Evolutionary conservation across 2,329 filamentous ascomycete genomes (phyloP).

Genomic region (Claviceps quebecensis): DNA sequence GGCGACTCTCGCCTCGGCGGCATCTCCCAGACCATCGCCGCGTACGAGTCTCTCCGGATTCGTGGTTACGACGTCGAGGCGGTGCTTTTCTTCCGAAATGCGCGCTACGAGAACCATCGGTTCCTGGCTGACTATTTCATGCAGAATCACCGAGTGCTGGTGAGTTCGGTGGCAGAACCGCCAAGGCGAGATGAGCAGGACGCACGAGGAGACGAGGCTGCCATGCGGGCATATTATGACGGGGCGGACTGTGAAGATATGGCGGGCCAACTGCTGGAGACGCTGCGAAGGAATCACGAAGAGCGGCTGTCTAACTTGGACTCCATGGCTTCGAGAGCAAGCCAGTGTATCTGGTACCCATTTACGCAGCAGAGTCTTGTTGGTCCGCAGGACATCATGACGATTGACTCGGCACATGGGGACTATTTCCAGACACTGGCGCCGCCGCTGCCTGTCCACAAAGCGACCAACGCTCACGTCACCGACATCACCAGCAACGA

Average conservation of each 20-base stretch:
- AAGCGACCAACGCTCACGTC: not conserved
- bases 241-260: slow-evolving; percentile 23
- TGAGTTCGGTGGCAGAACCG: slow-evolving; percentile 44
- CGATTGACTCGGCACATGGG: slow-evolving; percentile 68
- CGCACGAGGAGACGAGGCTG: slow-evolving; percentile 33
- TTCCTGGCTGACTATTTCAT: slow-evolving; percentile 58
- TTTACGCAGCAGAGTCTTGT: slow-evolving; percentile 68
- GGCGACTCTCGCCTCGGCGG: slow-evolving; percentile 66
- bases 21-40: slow-evolving; percentile 66
- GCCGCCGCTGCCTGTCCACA: not conserved
- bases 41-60: slow-evolving; percentile 64
- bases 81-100: slow-evolving; percentile 54
- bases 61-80: slow-evolving; percentile 64
- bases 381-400: slow-evolving; percentile 46
- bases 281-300: slow-evolving; percentile 39
- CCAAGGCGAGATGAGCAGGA: slow-evolving; percentile 31
- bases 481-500: not conserved
- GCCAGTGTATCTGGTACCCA: slow-evolving; percentile 65
- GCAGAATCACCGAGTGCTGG: slow-evolving; percentile 40
- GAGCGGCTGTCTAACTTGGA: slow-evolving; percentile 44
- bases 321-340: slow-evolving; percentile 46
- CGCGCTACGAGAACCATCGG: slow-evolving; percentile 50
- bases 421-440: slow-evolving; percentile 57
- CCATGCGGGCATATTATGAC: slow-evolving; percentile 52
- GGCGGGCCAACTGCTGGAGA: slow-evolving; percentile 31